phyloP scores from a whole-genome alignment of 148 eudicot species.

The Chenopodium formosanum region DNA sequence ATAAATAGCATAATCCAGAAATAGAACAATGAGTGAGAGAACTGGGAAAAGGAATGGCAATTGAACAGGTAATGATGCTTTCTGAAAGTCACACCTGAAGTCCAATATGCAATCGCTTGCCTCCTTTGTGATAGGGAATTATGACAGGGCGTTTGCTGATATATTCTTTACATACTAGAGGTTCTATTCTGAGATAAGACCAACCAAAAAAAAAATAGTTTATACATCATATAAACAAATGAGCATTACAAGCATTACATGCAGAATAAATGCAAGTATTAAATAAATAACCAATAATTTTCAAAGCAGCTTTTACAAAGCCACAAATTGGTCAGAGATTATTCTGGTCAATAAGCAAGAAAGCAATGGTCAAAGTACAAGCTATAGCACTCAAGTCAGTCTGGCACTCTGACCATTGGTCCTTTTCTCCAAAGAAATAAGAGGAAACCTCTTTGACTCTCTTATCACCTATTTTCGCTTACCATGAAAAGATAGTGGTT shows the following conservation, averaged over 20 bases:
- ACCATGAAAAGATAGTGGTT: neutral
- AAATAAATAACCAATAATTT: no score
- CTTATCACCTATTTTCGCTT: neutral
- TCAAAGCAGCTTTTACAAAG: neutral
- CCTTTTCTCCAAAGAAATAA: neutral
- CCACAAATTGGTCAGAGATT: neutral
- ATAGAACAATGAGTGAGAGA: constrained; percentile 1
- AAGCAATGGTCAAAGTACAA: neutral
- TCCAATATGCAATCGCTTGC: constrained; percentile 87
- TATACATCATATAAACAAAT: no score
- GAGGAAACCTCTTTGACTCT: neutral
- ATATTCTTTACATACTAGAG: constrained; percentile 83
- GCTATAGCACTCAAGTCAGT: neutral
- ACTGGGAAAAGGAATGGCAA: neutral
- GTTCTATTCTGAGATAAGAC: constrained; percentile 70
- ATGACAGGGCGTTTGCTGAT: constrained; percentile 73
- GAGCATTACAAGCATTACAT: no score
- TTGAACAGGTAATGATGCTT: neutral
- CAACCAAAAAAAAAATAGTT: neutral
- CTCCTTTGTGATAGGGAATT: constrained; percentile 93
- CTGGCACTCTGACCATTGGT: neutral
- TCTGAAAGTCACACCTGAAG: constrained; percentile 53
- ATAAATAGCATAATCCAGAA: constrained; percentile 22
- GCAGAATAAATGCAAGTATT: no score
- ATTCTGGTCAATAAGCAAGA: neutral